Evolutionary conservation across 768 basidiomycete species (phyloP).

Genomic region (Tulasnella sp.): DNA sequence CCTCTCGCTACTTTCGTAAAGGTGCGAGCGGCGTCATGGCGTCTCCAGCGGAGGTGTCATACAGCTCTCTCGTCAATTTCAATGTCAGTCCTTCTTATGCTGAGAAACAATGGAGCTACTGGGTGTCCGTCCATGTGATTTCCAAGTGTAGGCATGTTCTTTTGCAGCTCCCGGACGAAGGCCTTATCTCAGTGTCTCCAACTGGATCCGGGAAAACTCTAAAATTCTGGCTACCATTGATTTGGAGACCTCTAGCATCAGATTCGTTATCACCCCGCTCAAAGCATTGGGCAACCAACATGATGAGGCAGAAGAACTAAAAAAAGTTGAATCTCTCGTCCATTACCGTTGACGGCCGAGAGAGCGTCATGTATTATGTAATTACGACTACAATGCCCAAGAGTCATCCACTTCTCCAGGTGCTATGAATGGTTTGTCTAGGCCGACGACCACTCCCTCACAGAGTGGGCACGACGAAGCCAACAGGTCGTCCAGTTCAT

Average conservation of each 20-base stretch:
- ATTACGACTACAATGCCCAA: slow-evolving; percentile 62
- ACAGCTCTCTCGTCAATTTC: not conserved
- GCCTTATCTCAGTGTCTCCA: not conserved
- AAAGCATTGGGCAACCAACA: not conserved
- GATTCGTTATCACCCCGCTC: not conserved
- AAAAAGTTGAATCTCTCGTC: not conserved
- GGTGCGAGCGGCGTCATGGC: not conserved
- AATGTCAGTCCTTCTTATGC: not conserved
- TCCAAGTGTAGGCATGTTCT: not conserved
- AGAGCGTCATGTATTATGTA: not conserved
- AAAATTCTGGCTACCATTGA: not conserved
- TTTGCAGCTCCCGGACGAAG: not conserved
- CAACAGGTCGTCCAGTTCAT: slow-evolving; percentile 86
- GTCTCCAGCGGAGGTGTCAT: not conserved
- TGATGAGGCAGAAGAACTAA: not conserved
- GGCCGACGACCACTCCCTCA: slow-evolving; percentile 80
- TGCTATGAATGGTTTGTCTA: slow-evolving; percentile 86
- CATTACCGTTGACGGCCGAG: no score
- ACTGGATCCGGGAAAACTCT: not conserved
- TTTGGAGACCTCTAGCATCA: not conserved
- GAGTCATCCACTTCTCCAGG: slow-evolving; percentile 77
- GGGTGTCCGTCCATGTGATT: not conserved
- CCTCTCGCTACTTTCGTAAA: not conserved
- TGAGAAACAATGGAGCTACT: not conserved
- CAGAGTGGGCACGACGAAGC: slow-evolving; percentile 92